Evolutionary conservation across 148 eudicot genomes (phyloP), one percentile per base, ranked within the genome.

Genomic region (Cornus florida): DNA sequence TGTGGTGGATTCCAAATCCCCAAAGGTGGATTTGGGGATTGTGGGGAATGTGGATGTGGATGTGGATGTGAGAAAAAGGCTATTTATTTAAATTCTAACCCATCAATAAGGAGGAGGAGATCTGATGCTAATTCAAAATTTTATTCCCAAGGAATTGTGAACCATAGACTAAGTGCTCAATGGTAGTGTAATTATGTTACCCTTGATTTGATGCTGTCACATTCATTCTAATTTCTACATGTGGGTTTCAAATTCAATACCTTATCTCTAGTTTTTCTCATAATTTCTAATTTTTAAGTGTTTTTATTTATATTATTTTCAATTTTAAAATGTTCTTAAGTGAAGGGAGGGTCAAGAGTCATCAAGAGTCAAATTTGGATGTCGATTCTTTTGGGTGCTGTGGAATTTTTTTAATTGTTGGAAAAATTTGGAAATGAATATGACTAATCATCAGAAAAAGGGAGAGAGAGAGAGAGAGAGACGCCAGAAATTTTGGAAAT

Each of bases 11-110:
- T 74, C 82, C 83, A 57, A 41, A 16, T 75, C 57, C 73, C 70
- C 70, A 80, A 75, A 60, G 75, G 62, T 69, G 75, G 64, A 81
- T 38, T 70, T 80, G 32, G 83, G 83, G 53, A 67, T 69, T 75
- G 83, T 75, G 83, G 79, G 46, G 79, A 70, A 81, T 75, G 75
- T 57, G 73, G n/a, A 56, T 75, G 4, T 48, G 68, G 73, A 74
- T 35, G 60, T 60, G 39, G 73, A 80, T 56, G 48, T 65, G 68
- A 17, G 59, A 16, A 53, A 50, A 53, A 53, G 59, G 14, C 2
- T 0, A 53, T 53, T 53, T 13, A 53, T 53, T 11, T 16, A 53
- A 53, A 16, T 11, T 53, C 19, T 16, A 12, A 53, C 19, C 59
- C 14, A 53, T 53, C 59, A 11, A 11, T 13, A 53, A 4, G 59